Base-by-base conservation (phyloP, 352 stramenopile species). In the Phytophthora lateralis region DNA sequence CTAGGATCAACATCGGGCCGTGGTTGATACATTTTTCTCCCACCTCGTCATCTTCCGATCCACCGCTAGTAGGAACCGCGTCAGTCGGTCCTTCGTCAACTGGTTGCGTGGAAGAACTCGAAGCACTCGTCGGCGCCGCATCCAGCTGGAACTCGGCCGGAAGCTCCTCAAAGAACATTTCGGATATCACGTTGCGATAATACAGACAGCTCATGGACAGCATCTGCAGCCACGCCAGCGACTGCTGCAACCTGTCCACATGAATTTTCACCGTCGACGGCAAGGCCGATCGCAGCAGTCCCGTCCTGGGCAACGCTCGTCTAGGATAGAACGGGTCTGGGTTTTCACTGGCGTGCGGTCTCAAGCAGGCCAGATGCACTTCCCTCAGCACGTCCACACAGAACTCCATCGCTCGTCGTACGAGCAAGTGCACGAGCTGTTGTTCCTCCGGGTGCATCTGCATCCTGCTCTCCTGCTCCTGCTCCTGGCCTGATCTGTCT, bases 201-300 rank as follows among this genome's bases (percentile, higher is more conserved):
- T 74, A 65, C 18, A 91, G 32, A 59, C 85, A 93, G 49, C 78
- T 93, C 71, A 85, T 87, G 3, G 82, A 71, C 20, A 93, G 52
- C 56, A 82, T 80, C 55, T 93, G 82, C 14, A 93, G 72, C 82
- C 82, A 91, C 27, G 61, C 56, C 4, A 93, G 63, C 46, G 72
- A 78, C 41, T 85, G 78, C 43, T 89, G 66, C 1, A 91, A 63
- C 14, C 82, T 79, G 17, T 85, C 71, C 17, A 91, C 44, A 30
- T 85, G 73, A 4, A 76, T 63, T 53, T 90, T 85, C 1, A 88
- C 71, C 10, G 69, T 50, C 7, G 56, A 50, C 34, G 82, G 67
- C 38, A 90, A 83, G 5, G 63, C 74, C 17, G 58, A 60, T 18
- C 76, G 60, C 15, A 70, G 44, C 30, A 73, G 52, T 6, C 80